Evolutionary conservation across 148 eudicot genomes (phyloP).

Genomic region (Cornus suecica): DNA sequence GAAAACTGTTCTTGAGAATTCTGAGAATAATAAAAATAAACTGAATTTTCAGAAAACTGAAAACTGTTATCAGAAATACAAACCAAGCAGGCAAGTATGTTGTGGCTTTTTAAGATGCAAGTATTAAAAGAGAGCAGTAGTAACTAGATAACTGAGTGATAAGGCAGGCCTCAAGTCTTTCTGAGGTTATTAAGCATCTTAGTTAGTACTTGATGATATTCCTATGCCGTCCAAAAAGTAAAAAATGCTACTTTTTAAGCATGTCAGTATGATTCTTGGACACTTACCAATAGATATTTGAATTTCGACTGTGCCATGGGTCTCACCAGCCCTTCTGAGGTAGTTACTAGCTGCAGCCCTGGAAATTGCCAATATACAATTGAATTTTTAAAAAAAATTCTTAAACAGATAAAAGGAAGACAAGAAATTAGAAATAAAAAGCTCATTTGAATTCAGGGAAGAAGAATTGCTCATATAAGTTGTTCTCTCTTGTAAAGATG

Average conservation of each 20-base stretch:
- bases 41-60: too few species aligned
- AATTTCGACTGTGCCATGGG: conserved; percentile 85
- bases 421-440: neutral
- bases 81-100: too few species aligned
- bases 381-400: neutral
- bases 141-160: neutral
- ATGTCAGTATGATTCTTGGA: neutral
- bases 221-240: neutral
- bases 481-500: neutral
- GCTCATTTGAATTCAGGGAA: neutral
- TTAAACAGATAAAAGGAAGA: neutral
- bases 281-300: conserved; percentile 71
- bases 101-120: too few species aligned
- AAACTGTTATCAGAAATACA: too few species aligned
- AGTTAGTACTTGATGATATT: neutral
- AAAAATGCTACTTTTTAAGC: neutral
- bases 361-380: conserved; percentile 14
- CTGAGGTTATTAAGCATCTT: neutral
- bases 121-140: neutral
- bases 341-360: conserved; percentile 78
- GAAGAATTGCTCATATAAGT: neutral
- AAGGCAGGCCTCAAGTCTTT: neutral
- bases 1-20: too few species aligned
- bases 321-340: conserved; percentile 67
- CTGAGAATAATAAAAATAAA: too few species aligned